Conservation (phyloP, 2,329 filamentous ascomycete species). For the Alternaria rosae region DNA sequence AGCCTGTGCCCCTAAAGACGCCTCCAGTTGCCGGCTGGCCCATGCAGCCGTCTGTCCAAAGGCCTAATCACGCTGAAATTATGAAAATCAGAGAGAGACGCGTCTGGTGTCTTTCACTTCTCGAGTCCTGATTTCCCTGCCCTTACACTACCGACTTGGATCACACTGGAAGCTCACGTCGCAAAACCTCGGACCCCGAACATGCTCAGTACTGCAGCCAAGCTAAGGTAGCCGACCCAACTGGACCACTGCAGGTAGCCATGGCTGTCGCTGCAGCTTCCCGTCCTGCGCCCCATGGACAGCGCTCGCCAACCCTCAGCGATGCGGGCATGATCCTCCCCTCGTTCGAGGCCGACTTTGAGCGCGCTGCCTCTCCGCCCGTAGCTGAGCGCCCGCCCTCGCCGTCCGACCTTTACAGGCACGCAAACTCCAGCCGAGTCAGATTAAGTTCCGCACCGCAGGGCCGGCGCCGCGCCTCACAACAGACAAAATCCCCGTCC, state of each 20-base stretch:
- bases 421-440: conserved; percentile 31
- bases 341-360: conserved; percentile 51
- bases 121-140: conserved; percentile 24
- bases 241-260: conserved; percentile 18
- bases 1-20: conserved; percentile 26
- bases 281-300: conserved; percentile 22
- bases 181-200: conserved; percentile 12
- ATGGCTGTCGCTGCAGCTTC: conserved; percentile 34
- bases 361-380: conserved; percentile 59
- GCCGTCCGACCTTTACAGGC: conserved; percentile 42
- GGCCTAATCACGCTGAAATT: conserved; percentile 29
- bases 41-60: conserved; percentile 28
- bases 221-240: conserved; percentile 30
- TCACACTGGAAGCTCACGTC: neutral
- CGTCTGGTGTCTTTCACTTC: conserved; percentile 26
- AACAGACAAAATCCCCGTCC: conserved; percentile 39
- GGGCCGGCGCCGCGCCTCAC: conserved; percentile 39
- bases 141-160: conserved; percentile 5
- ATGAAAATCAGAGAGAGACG: conserved; percentile 21
- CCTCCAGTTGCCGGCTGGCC: conserved; percentile 19
- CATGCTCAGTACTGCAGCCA: conserved; percentile 29
- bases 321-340: conserved; percentile 96
- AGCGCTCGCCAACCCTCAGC: conserved; percentile 79
- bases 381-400: conserved; percentile 58
- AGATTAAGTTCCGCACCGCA: conserved; percentile 41